Conservation (phyloP, 2,329 filamentous ascomycete genomes). For the Talaromyces islandicus region DNA sequence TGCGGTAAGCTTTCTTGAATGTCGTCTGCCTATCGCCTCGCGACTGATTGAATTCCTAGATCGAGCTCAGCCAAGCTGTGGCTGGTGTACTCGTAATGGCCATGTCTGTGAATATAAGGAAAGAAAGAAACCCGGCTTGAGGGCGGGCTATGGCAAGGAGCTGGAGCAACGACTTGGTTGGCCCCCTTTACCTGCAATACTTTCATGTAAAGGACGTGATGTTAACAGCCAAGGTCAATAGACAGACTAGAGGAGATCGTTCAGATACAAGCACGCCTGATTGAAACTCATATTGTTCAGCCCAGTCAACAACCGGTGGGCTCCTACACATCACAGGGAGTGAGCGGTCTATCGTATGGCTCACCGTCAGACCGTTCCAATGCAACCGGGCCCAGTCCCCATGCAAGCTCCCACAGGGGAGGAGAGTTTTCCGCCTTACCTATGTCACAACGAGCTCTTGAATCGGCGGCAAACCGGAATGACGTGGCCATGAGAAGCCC, state of each 20-base stretch:
- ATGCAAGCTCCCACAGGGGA: conserved; percentile 56
- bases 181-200: background rate
- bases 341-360: conserved; percentile 24
- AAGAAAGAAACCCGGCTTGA: conserved; percentile 62
- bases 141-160: conserved; percentile 65
- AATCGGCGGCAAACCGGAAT: conserved; percentile 40
- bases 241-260: conserved; percentile 64
- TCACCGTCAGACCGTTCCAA: conserved; percentile 49
- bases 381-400: conserved; percentile 50
- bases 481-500: conserved; percentile 41
- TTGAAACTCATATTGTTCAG: conserved; percentile 51
- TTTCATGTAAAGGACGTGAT: background rate
- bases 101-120: conserved; percentile 64
- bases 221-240: conserved; percentile 10
- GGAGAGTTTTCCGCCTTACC: conserved; percentile 48
- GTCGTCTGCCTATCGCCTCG: background rate
- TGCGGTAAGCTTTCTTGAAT: conserved; percentile 30
- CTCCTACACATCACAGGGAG: conserved; percentile 21
- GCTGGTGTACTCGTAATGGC: conserved; percentile 64
- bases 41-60: conserved; percentile 25
- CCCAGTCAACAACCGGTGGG: conserved; percentile 25
- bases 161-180: conserved; percentile 60
- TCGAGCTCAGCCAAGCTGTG: conserved; percentile 56
- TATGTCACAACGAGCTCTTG: conserved; percentile 40
- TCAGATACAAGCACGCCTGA: conserved; percentile 59